Evolutionary conservation across 768 basidiomycete genomes (phyloP).

Genomic region (Lepiota venenata): DNA sequence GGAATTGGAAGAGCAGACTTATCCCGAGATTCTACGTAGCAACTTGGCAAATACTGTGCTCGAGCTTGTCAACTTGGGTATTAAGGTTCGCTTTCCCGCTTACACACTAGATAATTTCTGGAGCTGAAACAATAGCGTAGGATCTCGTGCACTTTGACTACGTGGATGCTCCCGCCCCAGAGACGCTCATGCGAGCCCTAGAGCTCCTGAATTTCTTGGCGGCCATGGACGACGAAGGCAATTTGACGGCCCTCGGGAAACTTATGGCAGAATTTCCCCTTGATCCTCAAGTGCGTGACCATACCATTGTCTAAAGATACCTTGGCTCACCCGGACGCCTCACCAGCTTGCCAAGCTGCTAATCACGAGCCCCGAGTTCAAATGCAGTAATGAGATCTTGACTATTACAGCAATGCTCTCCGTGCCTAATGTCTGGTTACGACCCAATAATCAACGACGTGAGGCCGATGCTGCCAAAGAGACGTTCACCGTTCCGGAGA

Average conservation of each 20-base stretch:
- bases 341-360: slow-evolving; percentile 86
- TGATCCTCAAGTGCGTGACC: slow-evolving; percentile 81
- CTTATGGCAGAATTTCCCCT: slow-evolving; percentile 99
- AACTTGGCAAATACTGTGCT: slow-evolving; percentile 93
- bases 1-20: slow-evolving; percentile 95
- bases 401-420: slow-evolving; percentile 97
- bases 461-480: slow-evolving; percentile 95
- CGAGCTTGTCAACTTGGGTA: slow-evolving; percentile 90
- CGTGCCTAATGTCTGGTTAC: slow-evolving; percentile 92
- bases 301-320: not conserved
- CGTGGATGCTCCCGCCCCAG: slow-evolving; percentile 91
- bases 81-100: slow-evolving; percentile 53
- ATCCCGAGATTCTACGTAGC: slow-evolving; percentile 92
- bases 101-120: not conserved
- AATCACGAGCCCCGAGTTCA: slow-evolving; percentile 91
- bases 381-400: slow-evolving; percentile 93
- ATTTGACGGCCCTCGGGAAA: slow-evolving; percentile 78
- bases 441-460: slow-evolving; percentile 82
- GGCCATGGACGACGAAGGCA: slow-evolving; percentile 92
- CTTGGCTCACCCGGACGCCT: slow-evolving; percentile 2
- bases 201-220: slow-evolving; percentile 91
- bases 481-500: slow-evolving; percentile 83
- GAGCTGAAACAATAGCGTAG: slow-evolving; percentile 25
- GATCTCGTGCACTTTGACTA: slow-evolving; percentile 89
- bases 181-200: slow-evolving; percentile 95